Evolutionary conservation across 768 basidiomycete species (phyloP).

Genomic region (Calocera cornea): DNA sequence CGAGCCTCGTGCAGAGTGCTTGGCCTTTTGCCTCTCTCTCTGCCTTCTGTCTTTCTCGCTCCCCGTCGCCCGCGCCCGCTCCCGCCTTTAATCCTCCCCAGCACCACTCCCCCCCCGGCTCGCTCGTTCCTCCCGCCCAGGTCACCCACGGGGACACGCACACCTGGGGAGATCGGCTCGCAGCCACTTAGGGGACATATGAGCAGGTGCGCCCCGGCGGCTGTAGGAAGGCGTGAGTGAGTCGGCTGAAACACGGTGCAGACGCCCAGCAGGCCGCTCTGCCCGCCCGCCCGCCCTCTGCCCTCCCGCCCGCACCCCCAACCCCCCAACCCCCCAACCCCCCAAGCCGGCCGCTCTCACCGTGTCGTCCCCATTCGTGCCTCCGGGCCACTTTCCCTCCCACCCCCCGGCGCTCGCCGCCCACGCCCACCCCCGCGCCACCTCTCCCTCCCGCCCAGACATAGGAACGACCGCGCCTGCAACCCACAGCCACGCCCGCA

Average conservation of each 20-base stretch:
- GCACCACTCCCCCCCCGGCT: too few relatives aligned
- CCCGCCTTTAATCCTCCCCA: too few relatives aligned
- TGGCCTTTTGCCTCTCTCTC: too few relatives aligned
- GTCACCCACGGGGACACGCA: too few relatives aligned
- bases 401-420: background rate
- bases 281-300: background rate
- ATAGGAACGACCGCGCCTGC: background rate
- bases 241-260: background rate
- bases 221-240: background rate
- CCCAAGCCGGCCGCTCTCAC: background rate
- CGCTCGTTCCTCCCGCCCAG: too few relatives aligned
- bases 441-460: background rate
- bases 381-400: background rate
- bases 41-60: too few relatives aligned
- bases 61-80: too few relatives aligned
- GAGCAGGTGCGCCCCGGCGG: too few relatives aligned
- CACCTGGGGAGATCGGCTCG: too few relatives aligned
- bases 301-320: background rate
- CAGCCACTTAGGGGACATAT: too few relatives aligned
- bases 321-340: background rate
- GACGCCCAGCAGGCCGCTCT: background rate
- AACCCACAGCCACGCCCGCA: background rate
- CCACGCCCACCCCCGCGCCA: background rate
- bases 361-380: slow-evolving; percentile 5
- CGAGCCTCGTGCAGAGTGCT: too few relatives aligned